Conservation (phyloP, 2,329 filamentous ascomycete species). For the Aspergillus quadrilineatus region DNA sequence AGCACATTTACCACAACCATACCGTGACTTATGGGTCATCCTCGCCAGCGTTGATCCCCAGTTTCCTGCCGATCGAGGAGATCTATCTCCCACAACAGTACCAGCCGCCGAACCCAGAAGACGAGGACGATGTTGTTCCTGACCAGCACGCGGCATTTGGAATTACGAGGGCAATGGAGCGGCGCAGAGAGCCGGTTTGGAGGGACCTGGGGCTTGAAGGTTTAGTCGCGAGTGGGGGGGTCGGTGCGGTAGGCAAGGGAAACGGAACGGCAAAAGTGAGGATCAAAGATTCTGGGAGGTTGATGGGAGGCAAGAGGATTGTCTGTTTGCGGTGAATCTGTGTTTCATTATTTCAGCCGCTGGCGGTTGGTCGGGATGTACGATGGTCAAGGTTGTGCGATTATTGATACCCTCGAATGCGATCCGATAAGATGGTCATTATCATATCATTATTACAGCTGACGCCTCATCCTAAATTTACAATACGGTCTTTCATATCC, state of each 20-base stretch:
- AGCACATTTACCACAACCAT: slow-evolving; percentile 18
- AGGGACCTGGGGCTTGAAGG: slow-evolving; percentile 49
- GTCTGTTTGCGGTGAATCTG: slow-evolving; percentile 36
- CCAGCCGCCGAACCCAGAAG: slow-evolving; percentile 64
- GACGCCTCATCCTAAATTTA: slow-evolving; percentile 21
- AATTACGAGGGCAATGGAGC: slow-evolving; percentile 61
- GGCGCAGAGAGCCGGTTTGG: slow-evolving; percentile 56
- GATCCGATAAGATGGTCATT: slow-evolving; percentile 16
- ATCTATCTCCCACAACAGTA: slow-evolving; percentile 61
- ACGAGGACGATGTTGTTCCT: slow-evolving; percentile 66
- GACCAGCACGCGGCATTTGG: slow-evolving; percentile 68
- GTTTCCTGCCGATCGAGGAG: slow-evolving; percentile 56
- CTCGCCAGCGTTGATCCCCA: slow-evolving; percentile 36
- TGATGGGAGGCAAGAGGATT: slow-evolving; percentile 41
- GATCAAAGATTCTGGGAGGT: slow-evolving; percentile 31
- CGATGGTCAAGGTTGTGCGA: neutral
- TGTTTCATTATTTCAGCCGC: neutral
- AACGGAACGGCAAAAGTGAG: slow-evolving; percentile 22
- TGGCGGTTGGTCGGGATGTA: neutral
- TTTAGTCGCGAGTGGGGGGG: slow-evolving; percentile 22
- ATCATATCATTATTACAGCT: slow-evolving; percentile 14
- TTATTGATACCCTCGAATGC: slow-evolving; percentile 13
- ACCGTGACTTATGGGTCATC: slow-evolving; percentile 32
- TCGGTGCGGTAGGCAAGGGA: slow-evolving; percentile 18
- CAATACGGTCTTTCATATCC: slow-evolving; percentile 56